A percentile compares a stretch with the other conserved stretches of the same genome.
phyloP scores from a whole-genome alignment of 176 grass and related monocot species.

The Carex parvula region DNA sequence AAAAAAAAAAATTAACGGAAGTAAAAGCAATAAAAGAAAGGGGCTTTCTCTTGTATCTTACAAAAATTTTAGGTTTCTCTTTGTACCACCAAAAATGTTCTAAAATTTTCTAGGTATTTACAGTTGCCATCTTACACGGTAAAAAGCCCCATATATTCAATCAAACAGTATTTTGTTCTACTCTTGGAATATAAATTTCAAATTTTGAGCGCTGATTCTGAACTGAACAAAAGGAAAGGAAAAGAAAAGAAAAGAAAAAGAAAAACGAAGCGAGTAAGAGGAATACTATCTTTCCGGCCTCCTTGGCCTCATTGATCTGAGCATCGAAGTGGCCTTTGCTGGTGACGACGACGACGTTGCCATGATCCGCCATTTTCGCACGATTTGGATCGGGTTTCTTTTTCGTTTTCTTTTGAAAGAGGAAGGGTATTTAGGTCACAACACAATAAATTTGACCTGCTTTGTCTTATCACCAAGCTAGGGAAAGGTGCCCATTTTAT shows the following conservation, averaged over 20 bases:
- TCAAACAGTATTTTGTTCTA: neutral
- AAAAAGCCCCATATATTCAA: neutral
- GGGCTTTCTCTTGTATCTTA: neutral
- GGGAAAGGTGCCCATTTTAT: neutral
- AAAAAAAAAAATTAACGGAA: no score
- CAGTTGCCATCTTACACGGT: neutral
- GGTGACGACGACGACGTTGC: neutral
- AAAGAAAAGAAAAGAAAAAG: no score
- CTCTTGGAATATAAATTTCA: neutral
- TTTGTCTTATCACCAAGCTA: neutral
- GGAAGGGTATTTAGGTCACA: neutral
- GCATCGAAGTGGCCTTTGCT: neutral
- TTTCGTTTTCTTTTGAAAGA: neutral
- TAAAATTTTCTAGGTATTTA: neutral
- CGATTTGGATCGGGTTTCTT: neutral
- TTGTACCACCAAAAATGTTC: neutral
- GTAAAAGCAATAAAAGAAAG: no score
- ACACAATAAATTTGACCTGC: neutral
- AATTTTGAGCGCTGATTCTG: neutral
- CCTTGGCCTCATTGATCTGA: neutral
- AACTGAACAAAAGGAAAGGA: neutral
- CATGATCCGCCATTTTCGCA: slow-evolving; percentile 16
- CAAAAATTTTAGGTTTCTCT: neutral
- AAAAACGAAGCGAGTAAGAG: no score
- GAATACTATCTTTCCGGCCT: neutral